Conservation (phyloP, 257 asterid species). For the Scutellaria minor region DNA sequence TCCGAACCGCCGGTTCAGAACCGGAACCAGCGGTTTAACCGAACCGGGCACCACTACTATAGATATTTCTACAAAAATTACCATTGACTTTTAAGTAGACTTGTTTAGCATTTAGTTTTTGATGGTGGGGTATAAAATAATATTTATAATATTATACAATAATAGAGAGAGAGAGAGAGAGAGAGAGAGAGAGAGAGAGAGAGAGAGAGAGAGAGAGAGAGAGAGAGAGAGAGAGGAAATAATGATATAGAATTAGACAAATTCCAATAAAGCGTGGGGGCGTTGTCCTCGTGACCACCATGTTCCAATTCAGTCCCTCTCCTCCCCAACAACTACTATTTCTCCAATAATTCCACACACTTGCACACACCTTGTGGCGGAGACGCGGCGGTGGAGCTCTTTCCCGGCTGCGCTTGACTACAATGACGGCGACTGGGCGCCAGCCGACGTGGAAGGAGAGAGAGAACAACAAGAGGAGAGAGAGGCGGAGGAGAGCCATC, state of each 20-base stretch:
- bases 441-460: slow-evolving; percentile 86
- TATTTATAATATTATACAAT: not conserved
- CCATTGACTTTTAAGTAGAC: too few species aligned
- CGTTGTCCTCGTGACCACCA: slow-evolving; percentile 42
- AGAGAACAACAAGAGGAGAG: slow-evolving; percentile 81
- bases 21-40: too few species aligned
- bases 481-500: slow-evolving; percentile 74
- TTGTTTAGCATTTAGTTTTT: too few species aligned
- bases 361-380: not conserved
- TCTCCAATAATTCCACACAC: slow-evolving; percentile 31
- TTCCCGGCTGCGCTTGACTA: slow-evolving; percentile 1
- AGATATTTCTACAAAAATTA: too few species aligned
- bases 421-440: slow-evolving; percentile 50
- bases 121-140: too few species aligned
- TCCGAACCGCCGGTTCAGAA: too few species aligned
- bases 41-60: too few species aligned
- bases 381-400: slow-evolving; percentile 2
- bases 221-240: slow-evolving; percentile 15
- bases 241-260: slow-evolving; percentile 28
- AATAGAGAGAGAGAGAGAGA: not conserved
- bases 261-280: slow-evolving; percentile 56
- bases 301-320: slow-evolving; percentile 35
- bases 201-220: too few species aligned
- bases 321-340: slow-evolving; percentile 21
- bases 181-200: too few species aligned